Evolutionary conservation across 1,284 basidiomycete species (phyloP).

Genomic region (Cryptococcus sp.): DNA sequence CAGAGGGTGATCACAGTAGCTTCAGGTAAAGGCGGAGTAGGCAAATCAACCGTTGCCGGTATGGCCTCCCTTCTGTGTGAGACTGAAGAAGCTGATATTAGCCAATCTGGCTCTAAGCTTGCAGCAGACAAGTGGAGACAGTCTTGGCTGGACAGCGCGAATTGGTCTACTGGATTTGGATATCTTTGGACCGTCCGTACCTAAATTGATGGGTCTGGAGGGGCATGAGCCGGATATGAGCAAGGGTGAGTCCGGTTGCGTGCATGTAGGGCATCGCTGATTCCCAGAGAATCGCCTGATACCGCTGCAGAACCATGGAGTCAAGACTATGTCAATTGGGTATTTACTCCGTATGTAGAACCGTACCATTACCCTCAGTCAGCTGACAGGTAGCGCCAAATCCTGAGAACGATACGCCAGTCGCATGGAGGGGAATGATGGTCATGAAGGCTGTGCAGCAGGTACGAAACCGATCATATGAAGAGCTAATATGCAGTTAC

Average conservation of each 20-base stretch:
- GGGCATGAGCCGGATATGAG: conserved; percentile 77
- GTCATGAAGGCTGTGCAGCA: conserved; percentile 94
- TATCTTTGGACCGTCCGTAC: conserved; percentile 93
- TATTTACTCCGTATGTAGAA: conserved; percentile 54
- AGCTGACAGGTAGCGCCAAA: conserved; percentile 32
- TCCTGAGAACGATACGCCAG: conserved; percentile 62
- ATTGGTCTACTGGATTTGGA: conserved; percentile 92
- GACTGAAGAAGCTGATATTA: conserved; percentile 39
- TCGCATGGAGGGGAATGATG: conserved; percentile 97
- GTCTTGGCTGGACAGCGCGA: conserved; percentile 46
- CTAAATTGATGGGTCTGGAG: conserved; percentile 89
- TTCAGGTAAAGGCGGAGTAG: conserved; percentile 94
- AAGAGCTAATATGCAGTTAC: conserved; percentile 56
- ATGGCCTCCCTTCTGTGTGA: not conserved
- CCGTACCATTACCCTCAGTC: not conserved
- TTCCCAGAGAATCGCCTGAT: conserved; percentile 67
- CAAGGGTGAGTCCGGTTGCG: conserved; percentile 52
- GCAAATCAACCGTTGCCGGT: conserved; percentile 93
- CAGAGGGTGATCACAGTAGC: conserved; percentile 74
- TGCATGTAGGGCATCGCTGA: not conserved
- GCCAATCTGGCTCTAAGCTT: conserved; percentile 68
- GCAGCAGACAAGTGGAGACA: conserved; percentile 47
- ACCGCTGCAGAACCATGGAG: conserved; percentile 81
- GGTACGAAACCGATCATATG: conserved; percentile 10
- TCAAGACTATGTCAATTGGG: conserved; percentile 97